These are phyloP conservation scores for Batkoa obscura DNA, from an alignment of 371 early-diverging fungal genomes.

Conservation along the genomic window DNA sequence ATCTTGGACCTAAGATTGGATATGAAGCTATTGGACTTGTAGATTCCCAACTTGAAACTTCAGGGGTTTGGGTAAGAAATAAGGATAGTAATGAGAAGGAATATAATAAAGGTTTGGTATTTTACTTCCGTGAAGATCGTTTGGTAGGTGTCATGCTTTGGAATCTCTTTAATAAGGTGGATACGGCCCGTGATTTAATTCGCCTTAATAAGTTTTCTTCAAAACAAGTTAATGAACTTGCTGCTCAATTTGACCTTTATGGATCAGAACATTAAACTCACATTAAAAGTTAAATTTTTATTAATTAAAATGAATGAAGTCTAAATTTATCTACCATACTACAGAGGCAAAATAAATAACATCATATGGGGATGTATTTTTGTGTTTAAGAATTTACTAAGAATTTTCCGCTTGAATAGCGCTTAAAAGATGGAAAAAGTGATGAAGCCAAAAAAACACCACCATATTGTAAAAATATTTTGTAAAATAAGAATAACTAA, in stretches of 20 bases:
- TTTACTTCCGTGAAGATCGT: slow-evolving; percentile 39
- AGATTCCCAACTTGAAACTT: slow-evolving; percentile 39
- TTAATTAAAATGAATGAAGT: too few relatives aligned
- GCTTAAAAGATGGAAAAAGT: too few relatives aligned
- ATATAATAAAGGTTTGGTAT: slow-evolving; percentile 50
- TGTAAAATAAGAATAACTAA: too few relatives aligned
- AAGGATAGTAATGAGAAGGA: slow-evolving; percentile 16
- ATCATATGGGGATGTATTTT: too few relatives aligned
- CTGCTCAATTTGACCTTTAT: not conserved
- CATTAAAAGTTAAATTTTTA: too few relatives aligned
- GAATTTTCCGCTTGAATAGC: too few relatives aligned
- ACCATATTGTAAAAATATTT: too few relatives aligned
- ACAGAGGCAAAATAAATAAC: too few relatives aligned
- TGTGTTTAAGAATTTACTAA: too few relatives aligned
- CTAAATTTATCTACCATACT: too few relatives aligned
- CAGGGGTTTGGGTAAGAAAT: slow-evolving; percentile 40
- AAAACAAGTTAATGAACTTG: not conserved
- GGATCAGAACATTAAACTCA: too few relatives aligned
- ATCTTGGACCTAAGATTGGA: slow-evolving; percentile 45
- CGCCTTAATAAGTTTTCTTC: not conserved
- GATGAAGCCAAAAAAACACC: too few relatives aligned
- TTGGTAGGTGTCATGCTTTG: slow-evolving; percentile 45
- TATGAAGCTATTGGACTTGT: slow-evolving; percentile 59
- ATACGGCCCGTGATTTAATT: slow-evolving; percentile 47
- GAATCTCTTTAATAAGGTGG: slow-evolving; percentile 51